Base-by-base conservation (phyloP, 2,329 filamentous ascomycete genomes). In the Bipolaris bicolor region DNA sequence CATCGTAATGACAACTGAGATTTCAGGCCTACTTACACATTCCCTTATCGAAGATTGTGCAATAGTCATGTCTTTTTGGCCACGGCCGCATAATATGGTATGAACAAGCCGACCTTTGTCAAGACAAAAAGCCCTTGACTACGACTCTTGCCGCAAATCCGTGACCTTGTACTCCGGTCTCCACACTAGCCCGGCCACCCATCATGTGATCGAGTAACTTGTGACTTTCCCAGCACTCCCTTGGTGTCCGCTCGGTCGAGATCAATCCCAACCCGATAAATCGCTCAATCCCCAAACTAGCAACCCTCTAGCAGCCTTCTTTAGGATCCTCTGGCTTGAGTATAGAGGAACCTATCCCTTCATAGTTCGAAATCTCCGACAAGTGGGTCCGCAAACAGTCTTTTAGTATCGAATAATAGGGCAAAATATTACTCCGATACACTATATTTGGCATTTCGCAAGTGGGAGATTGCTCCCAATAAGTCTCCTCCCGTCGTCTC, bases 231-330 rank as follows among this genome's bases (percentile, higher is more conserved):
- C 7, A 13, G 16, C 16, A 11, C 26, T 18, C 43, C 18, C n/a
- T 11, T 44, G 16, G 43, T 31, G 7, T 15, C n/a, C n/a, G 26
- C n/a, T 18, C 31, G 1, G 2, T 46, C 10, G 26, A 31, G 10
- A 18, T 11, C 7, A 10, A 33, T 18, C 16, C 18, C 16, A 37
- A 15, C 60, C 62, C 31, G 34, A 22, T 10, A 56, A 20, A 11
- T 56, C 68, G 13, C 7, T 66, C 2, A 49, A 51, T 18, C 59
- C 63, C 45, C 63, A 67, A 49, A 11, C 62, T 62, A 26, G 61
- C 63, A 9, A 49, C 49, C 7, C n/a, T 15, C 20, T 13, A 68
- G 24, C 41, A 57, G 10, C 49, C 66, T 13, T 62, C 61, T 15
- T 45, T 56, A 43, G 46, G n/a, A 11, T 36, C 67, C 15, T 44